phyloP scores from a whole-genome alignment of 164 flowering plant species.

The Umbilicus rupestris region DNA sequence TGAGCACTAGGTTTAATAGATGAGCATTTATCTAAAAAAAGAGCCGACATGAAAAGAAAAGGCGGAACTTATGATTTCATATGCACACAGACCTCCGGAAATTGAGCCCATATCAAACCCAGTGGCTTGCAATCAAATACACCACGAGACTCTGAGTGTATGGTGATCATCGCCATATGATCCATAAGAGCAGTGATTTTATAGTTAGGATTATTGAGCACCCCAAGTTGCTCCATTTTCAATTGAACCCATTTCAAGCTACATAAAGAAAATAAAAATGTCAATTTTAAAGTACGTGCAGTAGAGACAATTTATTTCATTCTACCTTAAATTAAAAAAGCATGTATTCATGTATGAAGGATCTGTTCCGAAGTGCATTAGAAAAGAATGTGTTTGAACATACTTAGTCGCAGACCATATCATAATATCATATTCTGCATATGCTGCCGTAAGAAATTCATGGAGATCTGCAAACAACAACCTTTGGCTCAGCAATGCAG shows the following conservation, averaged over 20 bases:
- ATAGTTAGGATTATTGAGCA: conserved; percentile 79
- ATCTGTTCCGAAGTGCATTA: background rate
- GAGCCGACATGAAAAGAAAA: background rate
- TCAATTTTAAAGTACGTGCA: background rate
- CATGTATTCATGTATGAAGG: background rate
- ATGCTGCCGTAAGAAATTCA: conserved; percentile 85
- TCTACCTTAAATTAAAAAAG: background rate
- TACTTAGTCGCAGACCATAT: conserved; percentile 99
- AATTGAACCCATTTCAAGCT: conserved; percentile 98
- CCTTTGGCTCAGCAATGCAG: background rate
- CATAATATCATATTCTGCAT: conserved; percentile 93
- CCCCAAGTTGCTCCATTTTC: conserved; percentile 98
- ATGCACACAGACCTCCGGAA: conserved; percentile 55
- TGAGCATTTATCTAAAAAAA: background rate
- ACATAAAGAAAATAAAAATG: conserved; percentile 20
- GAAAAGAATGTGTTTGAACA: conserved; percentile 10
- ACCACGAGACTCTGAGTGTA: conserved; percentile 78
- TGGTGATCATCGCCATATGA: conserved; percentile 91
- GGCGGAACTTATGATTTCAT: background rate
- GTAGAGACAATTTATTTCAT: background rate
- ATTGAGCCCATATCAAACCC: conserved; percentile 87
- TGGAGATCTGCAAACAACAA: conserved; percentile 66
- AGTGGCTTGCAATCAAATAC: conserved; percentile 95
- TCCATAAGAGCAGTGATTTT: conserved; percentile 91
- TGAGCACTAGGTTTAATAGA: no score